Evolutionary conservation across 2,329 filamentous ascomycete species (phyloP), one percentile per base, ranked within the genome.

Genomic region (Beauveria bassiana): DNA sequence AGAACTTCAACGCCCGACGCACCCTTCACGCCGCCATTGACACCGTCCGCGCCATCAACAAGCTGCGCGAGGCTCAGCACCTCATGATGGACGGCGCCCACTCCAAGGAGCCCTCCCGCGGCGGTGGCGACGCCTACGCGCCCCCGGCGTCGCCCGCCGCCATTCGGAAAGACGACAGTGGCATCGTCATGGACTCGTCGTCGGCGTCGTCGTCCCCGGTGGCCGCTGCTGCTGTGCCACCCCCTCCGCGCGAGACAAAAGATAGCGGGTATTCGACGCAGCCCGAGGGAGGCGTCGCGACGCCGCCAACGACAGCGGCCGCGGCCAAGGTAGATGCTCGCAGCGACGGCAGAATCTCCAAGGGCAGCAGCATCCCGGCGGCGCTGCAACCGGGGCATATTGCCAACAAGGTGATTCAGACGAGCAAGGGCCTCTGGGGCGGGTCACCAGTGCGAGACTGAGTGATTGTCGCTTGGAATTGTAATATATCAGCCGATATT

Each of bases 1-100:
- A 88, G 81, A 89, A 89, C 77, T 89, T 89, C 76, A 89, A 89
- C 68, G 86, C 86, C 47, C 79, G 86, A 62, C 79, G 86, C 68
- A 89, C 86, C 31, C 76, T 89, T 55, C 86, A 89, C 68, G 86
- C 86, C 38, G 86, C 86, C 61, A 89, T 89, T 70, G 86, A 89
- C 70, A 89, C 86, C 1, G 85, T 89, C 53, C 79, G 86, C 54
- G 86, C 86, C 40, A 89, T 89, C 70, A 88, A 89, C 74, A 89
- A 88, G 75, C 75, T 89, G 52, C 80, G 85, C 62, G 86, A 88
- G 72, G 83, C 84, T 2, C 83, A 86, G 67, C 77, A 81, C 65
- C 75, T 79, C 22, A 76, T 86, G 66, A 87, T 87, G 84, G 81
- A 87, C 66, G 85, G 85, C n/a, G 75, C 77, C 46, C 75, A 73